These are phyloP conservation scores for Anacardium occidentale DNA, from an alignment of 345 rosid genomes.

Conservation along the genomic window DNA sequence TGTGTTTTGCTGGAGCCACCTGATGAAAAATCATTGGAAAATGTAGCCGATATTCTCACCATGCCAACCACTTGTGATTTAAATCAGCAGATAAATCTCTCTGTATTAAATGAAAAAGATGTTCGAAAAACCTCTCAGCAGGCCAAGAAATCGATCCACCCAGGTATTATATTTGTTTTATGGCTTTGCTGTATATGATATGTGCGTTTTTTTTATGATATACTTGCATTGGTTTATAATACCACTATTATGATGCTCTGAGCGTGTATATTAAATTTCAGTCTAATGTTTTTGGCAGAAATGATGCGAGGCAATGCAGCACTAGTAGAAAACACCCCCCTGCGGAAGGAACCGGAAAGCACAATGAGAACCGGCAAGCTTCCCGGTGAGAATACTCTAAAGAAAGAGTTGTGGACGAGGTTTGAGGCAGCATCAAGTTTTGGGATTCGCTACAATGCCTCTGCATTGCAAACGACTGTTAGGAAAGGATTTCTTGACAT, in stretches of 20 bases:
- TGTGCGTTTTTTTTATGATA: not conserved
- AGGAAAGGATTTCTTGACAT: slow-evolving; percentile 79
- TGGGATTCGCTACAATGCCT: slow-evolving; percentile 30
- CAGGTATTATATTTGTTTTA: slow-evolving; percentile 19
- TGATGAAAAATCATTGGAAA: slow-evolving; percentile 36
- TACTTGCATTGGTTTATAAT: no score
- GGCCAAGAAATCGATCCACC: slow-evolving; percentile 18
- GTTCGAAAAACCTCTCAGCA: slow-evolving; percentile 17
- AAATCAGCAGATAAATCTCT: slow-evolving; percentile 18
- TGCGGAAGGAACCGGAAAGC: slow-evolving; percentile 57
- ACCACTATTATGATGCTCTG: no score
- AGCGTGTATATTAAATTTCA: not conserved
- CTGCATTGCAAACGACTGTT: slow-evolving; percentile 29
- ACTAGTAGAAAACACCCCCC: slow-evolving; percentile 57
- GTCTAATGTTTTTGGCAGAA: slow-evolving; percentile 26
- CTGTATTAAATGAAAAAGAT: slow-evolving; percentile 16
- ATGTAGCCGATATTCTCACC: slow-evolving; percentile 21
- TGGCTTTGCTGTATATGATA: no score
- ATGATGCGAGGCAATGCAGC: slow-evolving; percentile 23
- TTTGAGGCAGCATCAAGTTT: slow-evolving; percentile 74
- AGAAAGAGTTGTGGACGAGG: slow-evolving; percentile 91
- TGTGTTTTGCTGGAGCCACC: slow-evolving; percentile 69
- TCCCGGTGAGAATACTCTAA: slow-evolving; percentile 84
- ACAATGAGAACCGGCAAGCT: slow-evolving; percentile 46
- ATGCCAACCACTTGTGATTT: slow-evolving; percentile 19